phyloP scores from a whole-genome alignment of 805 yeast species.

The Candida schatavii region DNA sequence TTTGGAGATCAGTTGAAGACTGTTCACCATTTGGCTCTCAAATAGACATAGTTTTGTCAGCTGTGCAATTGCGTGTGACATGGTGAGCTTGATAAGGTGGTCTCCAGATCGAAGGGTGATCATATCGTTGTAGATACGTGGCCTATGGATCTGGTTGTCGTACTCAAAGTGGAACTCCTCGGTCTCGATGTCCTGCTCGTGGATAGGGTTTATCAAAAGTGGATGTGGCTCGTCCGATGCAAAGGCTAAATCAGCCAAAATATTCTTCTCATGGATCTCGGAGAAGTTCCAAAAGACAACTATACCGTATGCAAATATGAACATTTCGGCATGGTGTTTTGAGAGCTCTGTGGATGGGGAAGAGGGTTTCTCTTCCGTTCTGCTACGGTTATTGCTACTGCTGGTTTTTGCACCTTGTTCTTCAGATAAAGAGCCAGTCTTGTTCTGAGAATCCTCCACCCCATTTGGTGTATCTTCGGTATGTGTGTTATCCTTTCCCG shows the following conservation, averaged over 20 bases:
- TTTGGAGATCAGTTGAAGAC: conserved; percentile 79
- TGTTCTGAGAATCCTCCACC: too few species aligned
- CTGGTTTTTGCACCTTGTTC: too few species aligned
- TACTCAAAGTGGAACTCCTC: conserved; percentile 83
- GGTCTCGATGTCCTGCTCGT: conserved; percentile 87
- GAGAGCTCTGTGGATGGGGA: conserved; percentile 44
- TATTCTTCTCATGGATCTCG: conserved; percentile 87
- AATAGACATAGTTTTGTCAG: conserved; percentile 88
- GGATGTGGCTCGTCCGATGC: conserved; percentile 46
- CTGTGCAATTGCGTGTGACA: conserved; percentile 97
- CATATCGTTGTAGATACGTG: conserved; percentile 89
- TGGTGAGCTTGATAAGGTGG: conserved; percentile 85
- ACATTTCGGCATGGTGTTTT: conserved; percentile 78
- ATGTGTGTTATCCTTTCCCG: neutral
- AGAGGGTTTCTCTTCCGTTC: conserved; percentile 2
- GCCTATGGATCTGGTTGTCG: conserved; percentile 58
- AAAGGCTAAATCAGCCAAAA: conserved; percentile 86
- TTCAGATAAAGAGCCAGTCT: too few species aligned
- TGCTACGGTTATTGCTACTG: too few species aligned
- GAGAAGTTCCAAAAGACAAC: conserved; percentile 98
- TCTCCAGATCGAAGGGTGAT: conserved; percentile 88
- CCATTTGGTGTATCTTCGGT: neutral
- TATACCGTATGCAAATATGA: conserved; percentile 87
- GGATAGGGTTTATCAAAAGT: conserved; percentile 67
- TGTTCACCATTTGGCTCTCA: conserved; percentile 86